Evolutionary conservation across 2,329 filamentous ascomycete genomes (phyloP).

Genomic region (Aureobasidium melanogenum): DNA sequence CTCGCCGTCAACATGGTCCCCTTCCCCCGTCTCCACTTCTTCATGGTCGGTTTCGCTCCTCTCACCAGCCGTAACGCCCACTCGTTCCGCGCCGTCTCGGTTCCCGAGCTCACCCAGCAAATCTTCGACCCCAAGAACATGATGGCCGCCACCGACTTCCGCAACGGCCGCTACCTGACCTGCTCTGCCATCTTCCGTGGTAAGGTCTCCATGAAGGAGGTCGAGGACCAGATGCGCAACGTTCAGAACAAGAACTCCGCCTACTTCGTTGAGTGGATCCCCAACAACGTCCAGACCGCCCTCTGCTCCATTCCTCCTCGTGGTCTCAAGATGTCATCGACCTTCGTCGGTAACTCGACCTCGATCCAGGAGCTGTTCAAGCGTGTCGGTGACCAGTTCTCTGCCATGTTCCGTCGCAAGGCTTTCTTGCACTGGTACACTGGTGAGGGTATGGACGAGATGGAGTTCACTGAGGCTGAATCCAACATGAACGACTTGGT

Average conservation of each 20-base stretch:
- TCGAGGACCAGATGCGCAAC: slow-evolving; percentile 99
- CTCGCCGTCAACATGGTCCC: slow-evolving; percentile 99
- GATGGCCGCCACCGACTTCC: slow-evolving; percentile 99
- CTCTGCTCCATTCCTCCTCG: slow-evolving; percentile 98
- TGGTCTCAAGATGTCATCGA: slow-evolving; percentile 97
- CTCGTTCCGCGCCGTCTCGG: slow-evolving; percentile 95
- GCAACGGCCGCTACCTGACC: slow-evolving; percentile 98
- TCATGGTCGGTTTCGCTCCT: slow-evolving; percentile 99
- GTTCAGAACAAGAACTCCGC: slow-evolving; percentile 99
- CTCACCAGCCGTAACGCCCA: slow-evolving; percentile 86
- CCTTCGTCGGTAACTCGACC: slow-evolving; percentile 98
- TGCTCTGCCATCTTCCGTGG: slow-evolving; percentile 99
- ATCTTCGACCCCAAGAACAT: slow-evolving; percentile 99
- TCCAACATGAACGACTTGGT: slow-evolving; percentile 99
- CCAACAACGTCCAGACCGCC: slow-evolving; percentile 99
- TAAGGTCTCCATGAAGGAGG: slow-evolving; percentile 99
- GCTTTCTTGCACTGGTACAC: slow-evolving; percentile 99
- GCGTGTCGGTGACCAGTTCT: slow-evolving; percentile 99
- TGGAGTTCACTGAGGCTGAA: slow-evolving; percentile 99
- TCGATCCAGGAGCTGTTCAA: slow-evolving; percentile 99
- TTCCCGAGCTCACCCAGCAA: slow-evolving; percentile 98
- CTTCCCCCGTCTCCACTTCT: slow-evolving; percentile 99
- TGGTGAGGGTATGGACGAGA: slow-evolving; percentile 99
- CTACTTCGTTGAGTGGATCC: slow-evolving; percentile 99
- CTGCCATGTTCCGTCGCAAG: slow-evolving; percentile 99